Conservation (phyloP, 495 filamentous ascomycete genomes). For the Filosporella fistucella region DNA sequence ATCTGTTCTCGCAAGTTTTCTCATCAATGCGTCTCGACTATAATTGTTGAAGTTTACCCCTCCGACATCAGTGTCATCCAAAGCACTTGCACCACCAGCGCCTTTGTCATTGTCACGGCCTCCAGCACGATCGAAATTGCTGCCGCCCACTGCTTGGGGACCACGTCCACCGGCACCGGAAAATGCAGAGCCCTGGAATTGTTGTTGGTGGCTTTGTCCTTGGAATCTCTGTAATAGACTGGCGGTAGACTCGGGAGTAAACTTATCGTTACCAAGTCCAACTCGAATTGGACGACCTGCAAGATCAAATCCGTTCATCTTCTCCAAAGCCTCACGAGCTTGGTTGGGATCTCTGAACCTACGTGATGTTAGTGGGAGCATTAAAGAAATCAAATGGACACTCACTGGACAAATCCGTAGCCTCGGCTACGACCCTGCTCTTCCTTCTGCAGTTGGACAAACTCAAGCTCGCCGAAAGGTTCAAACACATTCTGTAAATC, state of each 20-base stretch:
- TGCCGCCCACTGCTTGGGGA: conserved; percentile 71
- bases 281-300: conserved; percentile 97
- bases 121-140: conserved; percentile 88
- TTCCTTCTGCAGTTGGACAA: conserved; percentile 95
- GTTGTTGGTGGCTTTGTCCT: conserved; percentile 67
- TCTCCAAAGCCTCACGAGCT: conserved; percentile 90
- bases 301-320: conserved; percentile 99
- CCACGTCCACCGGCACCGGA: conserved; percentile 88
- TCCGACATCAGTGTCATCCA: conserved; percentile 97
- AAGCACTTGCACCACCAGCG: conserved; percentile 84
- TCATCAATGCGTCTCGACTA: conserved; percentile 95
- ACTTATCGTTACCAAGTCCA: conserved; percentile 99
- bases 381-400: conserved; percentile 21
- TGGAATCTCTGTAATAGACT: conserved; percentile 86
- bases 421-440: conserved; percentile 87
- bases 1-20: conserved; percentile 94
- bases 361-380: conserved; percentile 3
- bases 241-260: conserved; percentile 94
- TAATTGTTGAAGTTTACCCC: conserved; percentile 99
- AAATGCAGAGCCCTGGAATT: conserved; percentile 91
- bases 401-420: conserved; percentile 99
- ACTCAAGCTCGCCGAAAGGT: conserved; percentile 97
- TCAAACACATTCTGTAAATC: conserved; percentile 96
- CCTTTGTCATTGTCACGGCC: conserved; percentile 88
- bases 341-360: conserved; percentile 91